Percentiles rank a stretch among this genome's conserved stretches.
phyloP scores from a whole-genome alignment of 306 rosid species.

The Hippophae gyantsensis region DNA sequence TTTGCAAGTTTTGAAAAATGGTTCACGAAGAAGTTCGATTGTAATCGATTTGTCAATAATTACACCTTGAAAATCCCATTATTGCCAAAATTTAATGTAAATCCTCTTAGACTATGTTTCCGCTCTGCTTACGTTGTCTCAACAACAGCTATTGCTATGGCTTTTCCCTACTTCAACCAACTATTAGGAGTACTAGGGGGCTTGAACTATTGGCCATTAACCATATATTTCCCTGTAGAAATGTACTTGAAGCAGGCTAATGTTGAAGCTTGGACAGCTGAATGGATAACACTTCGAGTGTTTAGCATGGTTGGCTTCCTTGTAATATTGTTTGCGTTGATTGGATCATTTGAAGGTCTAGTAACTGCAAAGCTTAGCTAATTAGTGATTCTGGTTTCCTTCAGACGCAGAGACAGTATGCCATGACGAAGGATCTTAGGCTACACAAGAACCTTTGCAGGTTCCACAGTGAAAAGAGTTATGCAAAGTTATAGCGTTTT shows the following conservation, averaged over 20 bases:
- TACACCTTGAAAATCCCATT: conserved; percentile 33
- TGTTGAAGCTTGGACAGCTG: conserved; percentile 37
- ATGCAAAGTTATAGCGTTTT: no score
- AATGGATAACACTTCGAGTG: conserved; percentile 45
- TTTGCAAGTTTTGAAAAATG: conserved; percentile 52
- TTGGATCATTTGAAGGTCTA: conserved; percentile 57
- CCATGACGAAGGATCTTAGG: conserved; percentile 1
- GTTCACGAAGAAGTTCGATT: conserved; percentile 28
- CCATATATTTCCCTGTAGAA: conserved; percentile 59
- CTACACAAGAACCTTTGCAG: neutral
- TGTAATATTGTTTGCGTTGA: conserved; percentile 37
- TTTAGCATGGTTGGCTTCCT: conserved; percentile 37
- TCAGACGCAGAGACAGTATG: neutral
- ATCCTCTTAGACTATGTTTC: conserved; percentile 38
- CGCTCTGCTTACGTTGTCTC: conserved; percentile 41
- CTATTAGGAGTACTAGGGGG: conserved; percentile 57
- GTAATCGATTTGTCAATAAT: conserved; percentile 30
- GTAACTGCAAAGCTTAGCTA: conserved; percentile 37
- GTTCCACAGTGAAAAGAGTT: no score
- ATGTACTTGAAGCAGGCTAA: conserved; percentile 47
- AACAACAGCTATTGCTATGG: conserved; percentile 42
- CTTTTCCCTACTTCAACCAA: conserved; percentile 68
- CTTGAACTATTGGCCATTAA: conserved; percentile 49
- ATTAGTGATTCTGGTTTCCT: conserved; percentile 7
- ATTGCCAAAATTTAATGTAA: conserved; percentile 32